Conservation (phyloP, 1,284 basidiomycete species). For the Leccinum griseonigrum region DNA sequence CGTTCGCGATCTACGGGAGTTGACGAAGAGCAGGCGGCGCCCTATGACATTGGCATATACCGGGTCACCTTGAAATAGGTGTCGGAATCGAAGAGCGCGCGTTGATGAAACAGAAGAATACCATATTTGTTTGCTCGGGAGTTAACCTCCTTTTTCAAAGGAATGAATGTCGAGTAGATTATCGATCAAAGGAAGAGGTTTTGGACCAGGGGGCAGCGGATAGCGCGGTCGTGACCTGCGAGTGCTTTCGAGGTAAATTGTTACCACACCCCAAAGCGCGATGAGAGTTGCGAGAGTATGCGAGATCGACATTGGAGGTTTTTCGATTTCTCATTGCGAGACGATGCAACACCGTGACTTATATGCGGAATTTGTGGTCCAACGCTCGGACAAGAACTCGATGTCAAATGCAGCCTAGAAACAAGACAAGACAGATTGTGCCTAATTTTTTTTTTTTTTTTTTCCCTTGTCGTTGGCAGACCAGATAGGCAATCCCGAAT, state of each 20-base stretch:
- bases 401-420: neutral
- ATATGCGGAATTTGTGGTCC: conserved; percentile 17
- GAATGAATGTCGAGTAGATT: conserved; percentile 29
- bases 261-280: conserved; percentile 21
- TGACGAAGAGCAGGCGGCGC: conserved; percentile 31
- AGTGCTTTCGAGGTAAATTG: conserved; percentile 19
- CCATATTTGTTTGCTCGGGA: conserved; percentile 34
- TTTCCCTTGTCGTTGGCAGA: conserved; percentile 11
- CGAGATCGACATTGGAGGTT: conserved; percentile 20
- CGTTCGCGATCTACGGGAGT: conserved; percentile 32
- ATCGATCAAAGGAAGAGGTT: conserved; percentile 31
- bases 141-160: conserved; percentile 29
- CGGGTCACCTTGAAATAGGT: conserved; percentile 24
- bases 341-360: conserved; percentile 6
- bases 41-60: conserved; percentile 13
- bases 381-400: conserved; percentile 14
- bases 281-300: conserved; percentile 18
- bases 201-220: conserved; percentile 33
- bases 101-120: conserved; percentile 8
- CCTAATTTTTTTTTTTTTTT: conserved; percentile 6
- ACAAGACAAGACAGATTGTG: conserved; percentile 10
- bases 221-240: conserved; percentile 11
- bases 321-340: conserved; percentile 4
- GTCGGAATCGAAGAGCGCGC: neutral
- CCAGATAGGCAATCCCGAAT: neutral